A percentile compares a stretch with the other conserved stretches of the same genome.
Evolutionary conservation across 768 basidiomycete genomes (phyloP).

Genomic region (Mycena rosella): DNA sequence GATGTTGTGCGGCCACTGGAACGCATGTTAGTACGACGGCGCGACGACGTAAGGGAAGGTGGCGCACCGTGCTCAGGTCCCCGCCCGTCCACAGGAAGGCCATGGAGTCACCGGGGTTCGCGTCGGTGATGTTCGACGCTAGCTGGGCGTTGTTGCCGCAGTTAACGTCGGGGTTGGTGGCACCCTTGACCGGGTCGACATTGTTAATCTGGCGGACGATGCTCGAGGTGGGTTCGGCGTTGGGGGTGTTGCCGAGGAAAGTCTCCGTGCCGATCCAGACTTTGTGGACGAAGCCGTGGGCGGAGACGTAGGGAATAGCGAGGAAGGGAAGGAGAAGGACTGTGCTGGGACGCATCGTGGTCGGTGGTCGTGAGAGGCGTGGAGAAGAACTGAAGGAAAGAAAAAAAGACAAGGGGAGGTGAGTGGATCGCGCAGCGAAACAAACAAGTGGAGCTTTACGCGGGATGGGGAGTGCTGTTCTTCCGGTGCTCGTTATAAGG

Average conservation of each 20-base stretch:
- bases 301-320: conserved; percentile 53
- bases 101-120: conserved; percentile 69
- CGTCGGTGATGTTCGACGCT: conserved; percentile 64
- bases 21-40: background rate
- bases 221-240: conserved; percentile 43
- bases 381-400: conserved; percentile 11
- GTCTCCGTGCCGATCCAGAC: conserved; percentile 56
- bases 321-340: conserved; percentile 49
- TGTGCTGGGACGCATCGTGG: conserved; percentile 44
- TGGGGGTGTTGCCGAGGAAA: conserved; percentile 53
- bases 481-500: background rate
- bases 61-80: conserved; percentile 35
- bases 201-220: conserved; percentile 57
- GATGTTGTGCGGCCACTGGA: conserved; percentile 51
- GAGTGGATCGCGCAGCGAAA: conserved; percentile 33
- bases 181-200: conserved; percentile 63
- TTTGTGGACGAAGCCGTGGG: conserved; percentile 58
- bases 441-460: conserved; percentile 9
- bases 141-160: conserved; percentile 69
- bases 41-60: conserved; percentile 8
- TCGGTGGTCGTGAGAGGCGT: conserved; percentile 16
- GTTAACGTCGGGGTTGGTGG: conserved; percentile 66
- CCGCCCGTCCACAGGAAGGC: conserved; percentile 71
- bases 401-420: conserved; percentile 14
- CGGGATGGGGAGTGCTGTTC: background rate